Base-by-base conservation (phyloP, 2,329 filamentous ascomycete genomes). In the Zymoseptoria pseudotritici region DNA sequence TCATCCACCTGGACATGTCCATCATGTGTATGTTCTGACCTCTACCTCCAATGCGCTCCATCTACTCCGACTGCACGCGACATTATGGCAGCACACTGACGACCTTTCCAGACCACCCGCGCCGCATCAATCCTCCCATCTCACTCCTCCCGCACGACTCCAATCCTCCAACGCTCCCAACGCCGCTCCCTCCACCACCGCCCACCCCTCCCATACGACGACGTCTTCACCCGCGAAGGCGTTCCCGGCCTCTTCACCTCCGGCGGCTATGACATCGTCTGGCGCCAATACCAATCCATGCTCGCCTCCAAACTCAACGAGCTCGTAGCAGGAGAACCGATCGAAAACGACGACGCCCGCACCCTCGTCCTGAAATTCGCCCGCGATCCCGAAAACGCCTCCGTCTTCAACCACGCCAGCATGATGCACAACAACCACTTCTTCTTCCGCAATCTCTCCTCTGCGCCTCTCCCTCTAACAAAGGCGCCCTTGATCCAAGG, bases 381-480 rank as follows among this genome's bases (percentile, higher is more conserved):
- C 61, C 90, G 91, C 75, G 84, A 94, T 70, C 88, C 93, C 52
- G 81, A 82, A 67, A 81, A 83, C 64, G 94, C 94, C 50, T 82
- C 87, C 68, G 80, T 88, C 73, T 99, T 99, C 86, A 99, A 97
- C 83, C 85, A 95, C 75, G 94, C 94, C 75, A 96, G 90, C 69
- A 96, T 96, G 89, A 90, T 91, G 58, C 88, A 90, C 82, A 97
- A 97, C 84, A 97, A 86, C 75, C 82, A 86, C 73, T 88, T 91
- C 80, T 93, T 91, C 83, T 92, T 93, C 82, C 74, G 83, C 67
- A 61, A 61, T 59, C 68, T 69, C 61, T 64, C 63, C 26, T 65
- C 61, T 21, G 24, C 54, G 9, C 57, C 63, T 4, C 53, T 57
- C 21, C 46, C 76, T 70, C 73, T 77, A 63, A 73, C 81, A 71